Evolutionary conservation across 78 protist species (phyloP), one percentile per base, ranked within the genome.

Genomic region (Chrysochromulina parva): DNA sequence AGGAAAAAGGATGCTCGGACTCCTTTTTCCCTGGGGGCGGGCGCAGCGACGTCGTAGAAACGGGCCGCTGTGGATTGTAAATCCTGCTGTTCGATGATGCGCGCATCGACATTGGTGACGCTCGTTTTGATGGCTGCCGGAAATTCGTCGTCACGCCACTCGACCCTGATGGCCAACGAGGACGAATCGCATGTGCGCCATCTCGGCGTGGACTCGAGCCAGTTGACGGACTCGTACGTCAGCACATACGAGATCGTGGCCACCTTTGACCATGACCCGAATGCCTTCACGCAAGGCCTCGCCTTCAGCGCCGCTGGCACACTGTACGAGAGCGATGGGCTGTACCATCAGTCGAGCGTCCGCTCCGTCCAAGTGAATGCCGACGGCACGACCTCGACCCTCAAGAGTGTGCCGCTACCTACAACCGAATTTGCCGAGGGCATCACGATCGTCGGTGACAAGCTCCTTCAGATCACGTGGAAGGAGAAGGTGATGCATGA

Each of bases 381-480:
- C 38, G 38, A 38, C 38, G 38, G 38, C 38, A 6, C 84, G n/a
- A 57, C 57, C 10, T 7, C 16, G 38, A 69, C 78, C 50, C 9
- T 69, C 19, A 7, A 4, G n/a, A 11, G 14, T 28, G 17, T 50
- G 16, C 50, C 14, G 78, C 6, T 13, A 19, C 6, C 6, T 3
- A 28, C 3, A 2, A 28, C 22, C 19, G 13, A 13, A 3, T 74
- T 74, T 7, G 84, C n/a, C 22, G 84, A 74, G 55, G 84, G 84
- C 38, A 4, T 74, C 58, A 57, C 22, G 78, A 13, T 69, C 52
- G 78, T 69, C n/a, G 78, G 78, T 50, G 28, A 69, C 57, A 2
- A 16, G 14, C 84, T 74, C 7, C 9, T 74, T 13, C 84, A 74
- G 84, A 55, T 74, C 58, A 74, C 84, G 26, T 74, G 84, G 84